Percentiles rank a stretch among this genome's conserved stretches.
Evolutionary conservation across 192 early-diverging fungal genomes (phyloP).

Genomic region (Spizellomyces sp.): DNA sequence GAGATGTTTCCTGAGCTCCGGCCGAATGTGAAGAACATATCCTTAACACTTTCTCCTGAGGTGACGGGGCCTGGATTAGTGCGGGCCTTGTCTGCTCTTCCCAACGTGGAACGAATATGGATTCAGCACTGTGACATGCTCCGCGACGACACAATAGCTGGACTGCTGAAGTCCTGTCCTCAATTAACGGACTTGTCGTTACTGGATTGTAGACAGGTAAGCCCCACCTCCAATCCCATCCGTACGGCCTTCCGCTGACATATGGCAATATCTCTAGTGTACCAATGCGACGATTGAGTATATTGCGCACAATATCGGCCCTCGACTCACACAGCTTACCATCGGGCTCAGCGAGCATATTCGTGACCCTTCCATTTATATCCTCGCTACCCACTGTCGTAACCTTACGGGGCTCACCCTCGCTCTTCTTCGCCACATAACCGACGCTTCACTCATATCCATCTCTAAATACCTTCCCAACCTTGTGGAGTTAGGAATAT

Average conservation of each 20-base stretch:
- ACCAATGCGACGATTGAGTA: slow-evolving; percentile 3
- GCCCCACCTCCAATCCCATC: background rate
- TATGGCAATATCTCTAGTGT: background rate
- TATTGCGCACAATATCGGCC: slow-evolving; percentile 7
- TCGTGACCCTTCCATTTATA: slow-evolving; percentile 31
- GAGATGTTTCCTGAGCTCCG: slow-evolving; percentile 4
- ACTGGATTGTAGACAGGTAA: slow-evolving; percentile 24
- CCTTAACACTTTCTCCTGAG: slow-evolving; percentile 4
- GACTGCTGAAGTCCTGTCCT: slow-evolving; percentile 1
- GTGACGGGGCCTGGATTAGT: slow-evolving; percentile 16
- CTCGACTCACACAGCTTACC: slow-evolving; percentile 37
- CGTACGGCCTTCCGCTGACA: background rate
- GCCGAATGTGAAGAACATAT: slow-evolving; percentile 12
- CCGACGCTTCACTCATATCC: slow-evolving; percentile 31
- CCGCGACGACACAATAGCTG: background rate
- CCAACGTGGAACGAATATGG: slow-evolving; percentile 18
- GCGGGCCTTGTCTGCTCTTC: background rate
- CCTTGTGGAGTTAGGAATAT: slow-evolving; percentile 37
- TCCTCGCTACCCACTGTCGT: slow-evolving; percentile 31
- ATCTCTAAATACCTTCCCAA: slow-evolving; percentile 34
- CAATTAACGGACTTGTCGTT: slow-evolving; percentile 23
- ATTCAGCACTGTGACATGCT: slow-evolving; percentile 28
- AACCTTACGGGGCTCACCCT: slow-evolving; percentile 29
- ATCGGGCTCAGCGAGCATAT: slow-evolving; percentile 40
- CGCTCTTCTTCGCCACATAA: slow-evolving; percentile 39